A percentile compares a stretch with the other conserved stretches of the same genome.
Evolutionary conservation across 495 filamentous ascomycete genomes (phyloP).

Genomic region (Darksidea phi): DNA sequence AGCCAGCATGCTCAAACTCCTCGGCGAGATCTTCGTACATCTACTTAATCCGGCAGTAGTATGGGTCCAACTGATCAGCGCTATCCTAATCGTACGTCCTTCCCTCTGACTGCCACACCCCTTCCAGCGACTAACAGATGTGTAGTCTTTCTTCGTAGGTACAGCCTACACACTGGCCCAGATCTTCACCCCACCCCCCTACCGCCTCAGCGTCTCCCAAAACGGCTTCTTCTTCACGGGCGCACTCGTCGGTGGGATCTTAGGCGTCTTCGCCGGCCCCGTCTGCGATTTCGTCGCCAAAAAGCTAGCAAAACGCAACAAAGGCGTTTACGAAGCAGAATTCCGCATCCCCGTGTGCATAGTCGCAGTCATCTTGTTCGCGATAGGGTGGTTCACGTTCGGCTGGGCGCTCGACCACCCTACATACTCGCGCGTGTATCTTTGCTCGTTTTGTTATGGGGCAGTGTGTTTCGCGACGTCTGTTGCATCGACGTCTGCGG

Average conservation of each 20-base stretch:
- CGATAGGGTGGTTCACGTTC: slow-evolving; percentile 24
- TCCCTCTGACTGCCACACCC: neutral
- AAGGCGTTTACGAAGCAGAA: slow-evolving; percentile 21
- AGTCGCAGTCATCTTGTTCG: slow-evolving; percentile 17
- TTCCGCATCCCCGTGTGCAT: slow-evolving; percentile 24
- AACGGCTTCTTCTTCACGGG: slow-evolving; percentile 31
- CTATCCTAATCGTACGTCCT: slow-evolving; percentile 20
- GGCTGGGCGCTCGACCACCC: slow-evolving; percentile 18
- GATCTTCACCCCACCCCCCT: slow-evolving; percentile 26
- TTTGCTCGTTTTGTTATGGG: slow-evolving; percentile 22
- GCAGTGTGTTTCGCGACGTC: slow-evolving; percentile 20
- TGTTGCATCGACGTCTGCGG: slow-evolving; percentile 24
- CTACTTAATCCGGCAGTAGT: slow-evolving; percentile 18
- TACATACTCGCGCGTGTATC: neutral
- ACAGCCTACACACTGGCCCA: slow-evolving; percentile 26
- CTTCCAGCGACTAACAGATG: neutral
- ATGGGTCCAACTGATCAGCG: slow-evolving; percentile 23
- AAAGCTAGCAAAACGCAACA: neutral
- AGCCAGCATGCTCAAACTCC: slow-evolving; percentile 9
- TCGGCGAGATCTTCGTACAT: slow-evolving; percentile 19
- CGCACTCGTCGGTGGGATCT: slow-evolving; percentile 23
- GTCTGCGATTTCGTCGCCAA: slow-evolving; percentile 19
- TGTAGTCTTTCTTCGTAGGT: slow-evolving; percentile 25
- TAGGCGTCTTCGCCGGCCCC: slow-evolving; percentile 19
- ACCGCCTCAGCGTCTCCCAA: slow-evolving; percentile 20